Conservation (phyloP, 176 grass and related monocot species). For the Miscanthus lutarioriparius region DNA sequence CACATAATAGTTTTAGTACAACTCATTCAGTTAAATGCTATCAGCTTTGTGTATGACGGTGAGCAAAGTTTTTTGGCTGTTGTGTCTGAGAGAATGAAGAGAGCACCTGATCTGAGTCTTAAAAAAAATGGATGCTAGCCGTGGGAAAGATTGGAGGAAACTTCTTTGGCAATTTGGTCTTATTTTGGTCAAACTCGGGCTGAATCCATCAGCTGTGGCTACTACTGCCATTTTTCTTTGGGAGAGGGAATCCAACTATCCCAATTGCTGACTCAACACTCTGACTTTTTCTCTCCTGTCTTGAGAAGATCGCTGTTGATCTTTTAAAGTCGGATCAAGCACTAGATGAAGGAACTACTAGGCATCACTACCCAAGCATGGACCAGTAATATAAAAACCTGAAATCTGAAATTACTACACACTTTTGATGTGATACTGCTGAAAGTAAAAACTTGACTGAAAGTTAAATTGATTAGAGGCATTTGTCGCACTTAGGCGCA, state of each 20-base stretch:
- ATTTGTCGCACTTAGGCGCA: too few relatives aligned
- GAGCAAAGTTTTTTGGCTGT: neutral
- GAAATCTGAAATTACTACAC: neutral
- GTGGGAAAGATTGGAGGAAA: neutral
- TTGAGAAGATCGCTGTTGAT: neutral
- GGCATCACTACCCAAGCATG: neutral
- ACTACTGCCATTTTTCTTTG: neutral
- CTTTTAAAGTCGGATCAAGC: neutral
- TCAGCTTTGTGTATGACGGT: neutral
- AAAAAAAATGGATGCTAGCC: neutral
- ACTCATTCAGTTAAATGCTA: neutral
- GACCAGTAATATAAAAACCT: neutral
- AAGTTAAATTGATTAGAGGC: too few relatives aligned
- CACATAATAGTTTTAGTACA: too few relatives aligned
- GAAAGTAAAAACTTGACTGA: too few relatives aligned
- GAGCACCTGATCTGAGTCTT: neutral
- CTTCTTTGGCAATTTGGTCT: neutral
- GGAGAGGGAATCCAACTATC: constrained; percentile 1
- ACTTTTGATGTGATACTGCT: too few relatives aligned
- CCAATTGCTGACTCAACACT: neutral
- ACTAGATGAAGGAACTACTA: neutral
- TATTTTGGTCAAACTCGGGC: neutral
- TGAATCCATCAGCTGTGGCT: neutral
- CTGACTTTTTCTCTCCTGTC: constrained; percentile 15
- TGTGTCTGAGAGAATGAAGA: neutral